These are phyloP conservation scores for Scopulariopsis brevicaulis DNA, from an alignment of 2,329 filamentous ascomycete species.

Conservation along the genomic window DNA sequence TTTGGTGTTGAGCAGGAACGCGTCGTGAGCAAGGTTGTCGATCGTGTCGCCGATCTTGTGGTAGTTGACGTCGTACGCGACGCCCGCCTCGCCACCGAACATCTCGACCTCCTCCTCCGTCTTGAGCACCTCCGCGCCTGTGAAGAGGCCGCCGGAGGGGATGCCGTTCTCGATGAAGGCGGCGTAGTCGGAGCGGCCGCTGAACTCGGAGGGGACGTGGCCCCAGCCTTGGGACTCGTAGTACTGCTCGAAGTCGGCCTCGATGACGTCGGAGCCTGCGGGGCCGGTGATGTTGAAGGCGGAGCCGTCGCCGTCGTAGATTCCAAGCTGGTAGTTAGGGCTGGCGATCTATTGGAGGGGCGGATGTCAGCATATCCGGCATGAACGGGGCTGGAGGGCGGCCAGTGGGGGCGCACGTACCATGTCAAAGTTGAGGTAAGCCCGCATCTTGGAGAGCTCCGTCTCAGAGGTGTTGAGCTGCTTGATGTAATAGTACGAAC, in stretches of 20 bases:
- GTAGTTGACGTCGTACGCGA: constrained; percentile 33
- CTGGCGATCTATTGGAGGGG: constrained; percentile 22
- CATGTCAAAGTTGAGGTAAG: constrained; percentile 49
- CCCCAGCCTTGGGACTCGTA: constrained; percentile 32
- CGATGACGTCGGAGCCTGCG: constrained; percentile 47
- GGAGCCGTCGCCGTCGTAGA: constrained; percentile 51
- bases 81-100: constrained; percentile 50
- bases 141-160: constrained; percentile 57
- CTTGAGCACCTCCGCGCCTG: constrained; percentile 55
- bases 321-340: constrained; percentile 37
- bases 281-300: constrained; percentile 43
- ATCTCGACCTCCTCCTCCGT: constrained; percentile 43
- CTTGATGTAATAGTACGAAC: constrained; percentile 36
- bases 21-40: constrained; percentile 25
- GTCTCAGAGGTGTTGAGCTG: constrained; percentile 24
- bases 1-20: constrained; percentile 32
- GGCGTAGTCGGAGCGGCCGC: constrained; percentile 55
- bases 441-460: constrained; percentile 36
- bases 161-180: constrained; percentile 56
- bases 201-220: constrained; percentile 51
- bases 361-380: background rate
- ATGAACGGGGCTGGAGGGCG: background rate
- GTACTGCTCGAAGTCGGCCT: constrained; percentile 45
- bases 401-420: constrained; percentile 11
- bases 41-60: constrained; percentile 30